Conservation (phyloP, 108 stramenopile genomes). For the Chaetoceros tenuissimus region DNA sequence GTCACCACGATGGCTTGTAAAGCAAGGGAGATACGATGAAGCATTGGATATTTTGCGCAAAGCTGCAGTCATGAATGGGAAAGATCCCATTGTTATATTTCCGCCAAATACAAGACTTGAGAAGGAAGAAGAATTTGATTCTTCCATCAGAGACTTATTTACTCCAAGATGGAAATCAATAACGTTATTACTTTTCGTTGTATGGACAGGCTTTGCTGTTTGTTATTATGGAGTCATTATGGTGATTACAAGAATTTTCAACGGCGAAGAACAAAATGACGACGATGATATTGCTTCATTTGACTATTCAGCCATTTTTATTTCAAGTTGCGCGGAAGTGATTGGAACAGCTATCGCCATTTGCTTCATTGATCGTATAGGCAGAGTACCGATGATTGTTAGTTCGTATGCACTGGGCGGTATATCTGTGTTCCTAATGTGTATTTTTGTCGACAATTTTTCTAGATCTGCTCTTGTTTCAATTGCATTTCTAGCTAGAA, state of each 20-base stretch:
- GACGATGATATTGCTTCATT: slow-evolving; percentile 19
- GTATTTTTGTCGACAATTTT: slow-evolving; percentile 4
- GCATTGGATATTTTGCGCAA: slow-evolving; percentile 37
- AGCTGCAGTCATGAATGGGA: slow-evolving; percentile 39
- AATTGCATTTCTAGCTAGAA: slow-evolving; percentile 52
- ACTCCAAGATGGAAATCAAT: slow-evolving; percentile 38
- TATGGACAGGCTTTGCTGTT: slow-evolving; percentile 21
- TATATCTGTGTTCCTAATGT: slow-evolving; percentile 16
- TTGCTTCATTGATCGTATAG: slow-evolving; percentile 26
- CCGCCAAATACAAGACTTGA: slow-evolving; percentile 17
- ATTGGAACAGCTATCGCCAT: slow-evolving; percentile 29
- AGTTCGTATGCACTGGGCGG: slow-evolving; percentile 33
- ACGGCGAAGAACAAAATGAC: slow-evolving; percentile 13
- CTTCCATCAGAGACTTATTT: slow-evolving; percentile 21
- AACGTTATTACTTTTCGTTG: slow-evolving; percentile 23
- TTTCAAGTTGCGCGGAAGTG: slow-evolving; percentile 41
- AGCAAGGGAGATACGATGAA: slow-evolving; percentile 36
- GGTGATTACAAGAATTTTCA: slow-evolving; percentile 37
- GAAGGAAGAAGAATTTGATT: slow-evolving; percentile 16
- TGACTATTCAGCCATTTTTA: slow-evolving; percentile 45
- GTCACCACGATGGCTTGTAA: slow-evolving; percentile 54
- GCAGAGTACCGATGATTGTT: slow-evolving; percentile 28
- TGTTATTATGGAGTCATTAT: slow-evolving; percentile 49
- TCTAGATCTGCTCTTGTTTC: slow-evolving; percentile 4
- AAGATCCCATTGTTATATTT: slow-evolving; percentile 32